Base-by-base conservation (phyloP, 2,329 filamentous ascomycete genomes). In the Erysiphe pulchra region DNA sequence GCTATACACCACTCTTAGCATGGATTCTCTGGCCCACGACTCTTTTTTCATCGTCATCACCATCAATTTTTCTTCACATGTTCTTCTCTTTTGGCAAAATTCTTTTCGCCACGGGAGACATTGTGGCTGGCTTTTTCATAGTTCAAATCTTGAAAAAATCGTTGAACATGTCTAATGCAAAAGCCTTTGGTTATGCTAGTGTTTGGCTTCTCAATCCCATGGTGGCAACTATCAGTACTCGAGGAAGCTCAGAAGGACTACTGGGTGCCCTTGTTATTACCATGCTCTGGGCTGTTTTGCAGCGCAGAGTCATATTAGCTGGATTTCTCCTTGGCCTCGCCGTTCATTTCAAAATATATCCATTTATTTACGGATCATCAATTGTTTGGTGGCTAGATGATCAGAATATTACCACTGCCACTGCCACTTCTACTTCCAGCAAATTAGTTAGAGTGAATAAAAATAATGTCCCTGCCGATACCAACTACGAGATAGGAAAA, bases 311-410 rank as follows among this genome's bases (percentile, higher is more conserved):
- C 16, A 56, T 62, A 1, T 58, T 92, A 9, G 80, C 85, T 0
- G 87, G 82, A 0, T 51, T 76, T 2, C 60, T 95, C 30, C 66
- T 98, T 2, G 90, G 90, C 0, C 62, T 93, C 28, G 75, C 75
- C 1, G 86, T 95, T 24, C 90, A 98, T 62, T 92, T 98, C 64
- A 98, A 98, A 68, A 95, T 98, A 49, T 98, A 98, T 56, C 90
- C 90, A 0, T 93, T 95, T 60, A 83, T 98, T 49, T 98, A 98
- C 61, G 87, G 82, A 1, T 73, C 77, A 0, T 76, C 79, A 2
- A 77, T 90, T 38, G 60, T 84, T 5, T 85, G 79, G 77, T 86
- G 78, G 78, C 73, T 87, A 63, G 80, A 82, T 52, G 33, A 34
- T 34, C 33, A 34, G 33, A 34, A 34, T 34, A 14, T 34, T 11